Evolutionary conservation across 768 basidiomycete species (phyloP), one percentile per base, ranked within the genome.

Genomic region (Mycena albidolilacea): DNA sequence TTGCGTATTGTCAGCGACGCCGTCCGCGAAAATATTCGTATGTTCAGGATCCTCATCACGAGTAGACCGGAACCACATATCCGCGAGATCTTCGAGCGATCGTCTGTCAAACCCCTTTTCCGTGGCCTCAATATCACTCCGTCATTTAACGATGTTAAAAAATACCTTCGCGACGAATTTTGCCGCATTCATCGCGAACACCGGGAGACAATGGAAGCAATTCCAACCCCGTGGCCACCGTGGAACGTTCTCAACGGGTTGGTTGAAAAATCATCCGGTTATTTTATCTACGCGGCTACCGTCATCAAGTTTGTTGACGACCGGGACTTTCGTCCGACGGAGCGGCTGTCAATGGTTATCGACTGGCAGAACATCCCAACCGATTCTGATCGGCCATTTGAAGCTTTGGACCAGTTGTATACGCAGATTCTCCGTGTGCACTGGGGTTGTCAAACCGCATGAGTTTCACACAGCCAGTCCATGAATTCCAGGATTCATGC

Each of bases 1-100:
- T 15, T 64, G 12, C 62, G 46, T 19, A 1, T 21, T 3, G 5
- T 64, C n/a, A 5, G 59, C 12, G 11, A 60, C 21, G 43, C 62
- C 7, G 30, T 19, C 62, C 23, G 19, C 44, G 21, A 23, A 41
- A 10, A 46, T 30, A 9, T 14, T 43, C 38, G 19, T 60, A 9
- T 9, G 5, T 21, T 64, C 44, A 1, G 62, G 8, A 17, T 64
- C 19, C 30, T 64, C 23, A 48, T 64, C 3, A 30, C 62, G 21
- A 64, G 62, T 39, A 10, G 62, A 17, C 62, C 62, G 35, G 62
- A 64, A n/a, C 46, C 62, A 23, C 62, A 64, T 23, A 64, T 64
- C 35, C 46, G 46, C 43, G 62, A 64, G 21, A 48, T 37, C 7
- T 64, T 64, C 46, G 46, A 64, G 8, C 44, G 12, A 7, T 23